Evolutionary conservation across 495 filamentous ascomycete genomes (phyloP).

Genomic region (Xylaria telfairii): DNA sequence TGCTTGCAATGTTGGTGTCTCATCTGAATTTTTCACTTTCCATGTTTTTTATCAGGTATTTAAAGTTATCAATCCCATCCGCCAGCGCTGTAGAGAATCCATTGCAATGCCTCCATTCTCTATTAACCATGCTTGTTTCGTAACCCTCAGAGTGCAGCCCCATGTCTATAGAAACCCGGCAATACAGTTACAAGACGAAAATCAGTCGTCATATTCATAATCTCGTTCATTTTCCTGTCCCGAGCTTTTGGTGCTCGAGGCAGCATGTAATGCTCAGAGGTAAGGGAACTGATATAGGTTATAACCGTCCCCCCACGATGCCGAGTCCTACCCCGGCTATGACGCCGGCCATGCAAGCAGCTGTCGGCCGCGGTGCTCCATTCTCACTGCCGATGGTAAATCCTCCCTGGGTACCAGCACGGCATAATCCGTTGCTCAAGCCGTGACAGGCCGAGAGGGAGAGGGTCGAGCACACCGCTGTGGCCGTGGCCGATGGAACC

Average conservation of each 20-base stretch:
- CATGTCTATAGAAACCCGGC: slow-evolving; percentile 2
- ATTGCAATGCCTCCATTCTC: slow-evolving; percentile 11
- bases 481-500: slow-evolving; percentile 55
- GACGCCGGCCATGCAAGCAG: slow-evolving; percentile 35
- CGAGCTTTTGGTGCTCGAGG: slow-evolving; percentile 1
- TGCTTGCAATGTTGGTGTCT: slow-evolving; percentile 1
- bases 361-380: slow-evolving; percentile 32
- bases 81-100: not conserved
- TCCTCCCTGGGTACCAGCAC: slow-evolving; percentile 38
- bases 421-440: slow-evolving; percentile 61
- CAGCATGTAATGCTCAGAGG: not conserved
- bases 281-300: slow-evolving; percentile 2
- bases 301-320: slow-evolving; percentile 35
- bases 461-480: slow-evolving; percentile 69
- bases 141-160: not conserved
- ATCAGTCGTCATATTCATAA: slow-evolving; percentile 30
- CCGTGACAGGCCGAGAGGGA: slow-evolving; percentile 66
- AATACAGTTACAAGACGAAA: slow-evolving; percentile 8
- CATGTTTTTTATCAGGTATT: not conserved
- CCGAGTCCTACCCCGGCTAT: slow-evolving; percentile 37
- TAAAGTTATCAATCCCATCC: slow-evolving; percentile 5
- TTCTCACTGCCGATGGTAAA: slow-evolving; percentile 36
- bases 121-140: not conserved
- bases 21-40: not conserved
- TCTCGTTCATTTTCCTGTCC: slow-evolving; percentile 28